Conservation (phyloP, 1,139 yeast species). For the Nadsonia starkeyi-henricii region DNA sequence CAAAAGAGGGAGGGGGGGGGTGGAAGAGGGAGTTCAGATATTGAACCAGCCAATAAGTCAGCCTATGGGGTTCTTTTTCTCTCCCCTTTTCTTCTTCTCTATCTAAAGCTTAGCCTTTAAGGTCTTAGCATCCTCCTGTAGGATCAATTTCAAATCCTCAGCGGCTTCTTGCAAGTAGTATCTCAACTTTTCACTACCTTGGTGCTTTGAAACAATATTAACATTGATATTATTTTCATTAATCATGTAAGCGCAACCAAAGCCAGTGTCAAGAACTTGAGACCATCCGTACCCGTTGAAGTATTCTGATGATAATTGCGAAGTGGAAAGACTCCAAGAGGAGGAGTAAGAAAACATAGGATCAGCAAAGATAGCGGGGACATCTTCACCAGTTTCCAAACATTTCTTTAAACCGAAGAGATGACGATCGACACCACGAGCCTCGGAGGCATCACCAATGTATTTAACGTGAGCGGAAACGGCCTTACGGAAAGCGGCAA, state of each 20-base stretch:
- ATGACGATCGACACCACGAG: constrained; percentile 89
- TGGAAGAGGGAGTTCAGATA: too few relatives aligned
- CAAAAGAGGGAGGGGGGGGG: too few relatives aligned
- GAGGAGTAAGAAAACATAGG: constrained; percentile 63
- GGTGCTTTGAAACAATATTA: constrained; percentile 68
- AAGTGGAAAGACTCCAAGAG: constrained; percentile 78
- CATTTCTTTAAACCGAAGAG: constrained; percentile 76
- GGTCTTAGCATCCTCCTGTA: constrained; percentile 25
- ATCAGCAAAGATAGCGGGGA: constrained; percentile 65
- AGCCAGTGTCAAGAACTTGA: constrained; percentile 87
- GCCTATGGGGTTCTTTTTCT: too few relatives aligned
- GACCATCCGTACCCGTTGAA: constrained; percentile 96
- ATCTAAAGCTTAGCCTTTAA: constrained; percentile 21
- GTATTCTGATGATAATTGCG: constrained; percentile 78
- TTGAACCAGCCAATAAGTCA: too few relatives aligned
- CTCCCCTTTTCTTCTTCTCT: too few relatives aligned
- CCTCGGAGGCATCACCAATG: constrained; percentile 67
- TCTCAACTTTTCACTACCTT: constrained; percentile 52
- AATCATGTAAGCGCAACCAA: constrained; percentile 88
- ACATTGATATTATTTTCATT: constrained; percentile 77
- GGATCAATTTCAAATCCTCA: constrained; percentile 61
- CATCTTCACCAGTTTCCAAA: constrained; percentile 40
- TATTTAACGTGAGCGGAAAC: constrained; percentile 62
- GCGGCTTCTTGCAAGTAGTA: constrained; percentile 68
- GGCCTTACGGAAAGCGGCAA: constrained; percentile 60